A percentile compares a stretch with the other conserved stretches of the same genome.
These are phyloP conservation scores for Diplotaxis tenuifolia DNA, from an alignment of 345 rosid genomes.

Conservation along the genomic window DNA sequence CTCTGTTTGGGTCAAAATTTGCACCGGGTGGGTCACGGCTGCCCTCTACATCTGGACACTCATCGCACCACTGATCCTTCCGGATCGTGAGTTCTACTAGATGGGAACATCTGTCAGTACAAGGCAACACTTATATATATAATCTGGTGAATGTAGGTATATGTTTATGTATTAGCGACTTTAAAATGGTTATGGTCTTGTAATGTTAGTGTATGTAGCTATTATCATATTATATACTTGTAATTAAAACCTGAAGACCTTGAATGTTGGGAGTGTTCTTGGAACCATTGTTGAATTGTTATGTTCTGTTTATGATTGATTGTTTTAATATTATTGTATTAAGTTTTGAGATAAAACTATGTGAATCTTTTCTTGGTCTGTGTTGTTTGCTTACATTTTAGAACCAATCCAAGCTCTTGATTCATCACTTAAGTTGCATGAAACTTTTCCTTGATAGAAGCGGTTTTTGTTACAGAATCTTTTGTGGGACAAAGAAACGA, in stretches of 20 bases:
- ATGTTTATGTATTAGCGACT: slow-evolving; percentile 17
- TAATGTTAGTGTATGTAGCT: slow-evolving; percentile 12
- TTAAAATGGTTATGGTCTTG: slow-evolving; percentile 18
- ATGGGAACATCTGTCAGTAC: background rate
- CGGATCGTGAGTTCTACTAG: slow-evolving; percentile 69
- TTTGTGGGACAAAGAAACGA: background rate
- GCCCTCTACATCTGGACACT: slow-evolving; percentile 76
- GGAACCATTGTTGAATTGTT: background rate
- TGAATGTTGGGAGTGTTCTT: slow-evolving; percentile 2
- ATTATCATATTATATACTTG: slow-evolving; percentile 11
- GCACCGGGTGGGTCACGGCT: slow-evolving; percentile 86
- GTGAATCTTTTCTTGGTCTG: background rate
- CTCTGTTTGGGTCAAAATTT: slow-evolving; percentile 92
- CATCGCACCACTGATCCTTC: slow-evolving; percentile 61
- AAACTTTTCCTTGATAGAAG: slow-evolving; percentile 11
- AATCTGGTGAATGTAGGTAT: slow-evolving; percentile 6
- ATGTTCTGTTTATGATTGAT: background rate
- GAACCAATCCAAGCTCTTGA: background rate
- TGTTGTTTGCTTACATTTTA: background rate
- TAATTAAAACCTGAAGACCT: background rate
- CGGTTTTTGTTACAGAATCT: slow-evolving; percentile 12
- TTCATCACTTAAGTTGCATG: background rate
- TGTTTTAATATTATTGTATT: no score
- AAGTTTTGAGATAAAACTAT: background rate
- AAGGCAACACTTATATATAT: no score